Conservation (phyloP, 306 rosid species). For the Rubus parviflorus region DNA sequence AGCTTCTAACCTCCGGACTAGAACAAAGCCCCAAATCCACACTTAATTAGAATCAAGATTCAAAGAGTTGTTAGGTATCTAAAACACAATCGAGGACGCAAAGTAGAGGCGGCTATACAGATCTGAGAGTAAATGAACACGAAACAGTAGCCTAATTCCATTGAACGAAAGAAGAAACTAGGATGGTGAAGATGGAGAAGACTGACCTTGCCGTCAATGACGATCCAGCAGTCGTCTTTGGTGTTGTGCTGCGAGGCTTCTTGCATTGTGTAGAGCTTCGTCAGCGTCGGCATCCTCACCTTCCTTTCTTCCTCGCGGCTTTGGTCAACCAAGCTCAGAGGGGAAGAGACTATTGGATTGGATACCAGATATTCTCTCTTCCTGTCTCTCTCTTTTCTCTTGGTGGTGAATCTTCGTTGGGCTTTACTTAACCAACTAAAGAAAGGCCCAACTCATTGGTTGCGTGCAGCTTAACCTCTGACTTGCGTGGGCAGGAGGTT, state of each 20-base stretch:
- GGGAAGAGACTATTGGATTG: not conserved
- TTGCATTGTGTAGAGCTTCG: slow-evolving; percentile 55
- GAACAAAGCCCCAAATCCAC: not conserved
- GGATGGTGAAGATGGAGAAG: not conserved
- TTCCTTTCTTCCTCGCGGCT: not conserved
- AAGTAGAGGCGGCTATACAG: not conserved
- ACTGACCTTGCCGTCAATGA: slow-evolving; percentile 69
- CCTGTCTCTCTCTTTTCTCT: not conserved
- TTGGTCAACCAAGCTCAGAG: not conserved
- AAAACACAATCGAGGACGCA: not conserved
- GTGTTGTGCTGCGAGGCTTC: slow-evolving; percentile 67
- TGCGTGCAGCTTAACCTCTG: too few relatives aligned
- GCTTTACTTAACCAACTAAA: not conserved
- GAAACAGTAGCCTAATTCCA: not conserved
- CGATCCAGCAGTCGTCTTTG: slow-evolving; percentile 84
- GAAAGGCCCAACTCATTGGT: not conserved
- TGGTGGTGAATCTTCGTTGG: not conserved
- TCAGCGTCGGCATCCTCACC: slow-evolving; percentile 59
- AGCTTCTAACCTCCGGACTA: too few relatives aligned
- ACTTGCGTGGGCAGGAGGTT: not conserved
- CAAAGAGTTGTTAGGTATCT: not conserved
- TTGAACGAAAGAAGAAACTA: not conserved
- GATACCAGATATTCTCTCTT: slow-evolving; percentile 7
- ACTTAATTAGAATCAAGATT: not conserved
- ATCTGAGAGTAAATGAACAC: not conserved